Percentiles rank a stretch among this genome's conserved stretches.
Evolutionary conservation across 2,329 filamentous ascomycete genomes (phyloP).

Genomic region (Helminthosporium solani): DNA sequence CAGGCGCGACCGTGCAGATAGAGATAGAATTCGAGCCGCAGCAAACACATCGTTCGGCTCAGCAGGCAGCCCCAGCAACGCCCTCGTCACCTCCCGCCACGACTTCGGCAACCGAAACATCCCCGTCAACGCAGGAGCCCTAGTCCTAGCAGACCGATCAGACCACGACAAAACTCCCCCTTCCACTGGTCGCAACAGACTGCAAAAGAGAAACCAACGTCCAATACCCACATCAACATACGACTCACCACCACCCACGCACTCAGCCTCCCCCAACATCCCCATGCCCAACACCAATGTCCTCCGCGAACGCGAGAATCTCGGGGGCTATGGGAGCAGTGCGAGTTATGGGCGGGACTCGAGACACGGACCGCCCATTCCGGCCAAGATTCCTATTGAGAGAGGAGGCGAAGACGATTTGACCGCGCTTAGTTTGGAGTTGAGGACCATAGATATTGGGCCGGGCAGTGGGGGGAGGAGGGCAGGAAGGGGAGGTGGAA

Average conservation of each 20-base stretch:
- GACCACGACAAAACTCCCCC: constrained; percentile 18
- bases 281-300: constrained; percentile 23
- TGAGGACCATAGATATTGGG: constrained; percentile 56
- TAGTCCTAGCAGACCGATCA: constrained; percentile 29
- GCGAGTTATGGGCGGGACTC: constrained; percentile 21
- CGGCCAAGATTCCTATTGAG: constrained; percentile 67
- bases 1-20: constrained; percentile 33
- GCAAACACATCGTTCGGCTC: constrained; percentile 27
- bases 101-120: constrained; percentile 23
- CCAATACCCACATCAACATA: constrained; percentile 18
- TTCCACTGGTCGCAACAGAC: constrained; percentile 27
- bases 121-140: constrained; percentile 16
- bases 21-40: constrained; percentile 35
- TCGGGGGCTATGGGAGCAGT: constrained; percentile 34
- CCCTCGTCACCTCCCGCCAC: constrained; percentile 32
- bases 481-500: constrained; percentile 9
- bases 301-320: constrained; percentile 40
- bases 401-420: constrained; percentile 42
- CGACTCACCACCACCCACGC: constrained; percentile 14
- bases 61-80: constrained; percentile 23
- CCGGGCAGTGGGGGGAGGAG: constrained; percentile 25
- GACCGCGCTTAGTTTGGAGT: constrained; percentile 67
- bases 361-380: constrained; percentile 58
- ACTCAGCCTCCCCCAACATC: constrained; percentile 13
- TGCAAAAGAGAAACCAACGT: constrained; percentile 30